A percentile compares a stretch with the other conserved stretches of the same genome.
phyloP scores from a whole-genome alignment of 225 moss, liverwort and hornwort species.

The Lunularia cruciata region DNA sequence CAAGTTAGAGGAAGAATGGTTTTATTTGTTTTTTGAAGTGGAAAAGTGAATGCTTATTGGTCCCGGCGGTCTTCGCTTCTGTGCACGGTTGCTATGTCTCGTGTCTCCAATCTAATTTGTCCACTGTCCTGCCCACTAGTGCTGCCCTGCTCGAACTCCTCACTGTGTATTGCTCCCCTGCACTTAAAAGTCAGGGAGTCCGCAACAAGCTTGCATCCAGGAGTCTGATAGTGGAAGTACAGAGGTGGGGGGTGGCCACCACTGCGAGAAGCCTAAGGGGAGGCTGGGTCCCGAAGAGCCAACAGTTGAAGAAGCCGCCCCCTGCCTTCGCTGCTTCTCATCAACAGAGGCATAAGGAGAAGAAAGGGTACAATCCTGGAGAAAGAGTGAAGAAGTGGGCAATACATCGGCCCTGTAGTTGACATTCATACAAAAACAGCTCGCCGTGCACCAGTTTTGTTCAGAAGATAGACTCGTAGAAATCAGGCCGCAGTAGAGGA shows the following conservation, averaged over 20 bases:
- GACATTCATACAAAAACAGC: not conserved
- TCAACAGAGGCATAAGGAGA: not conserved
- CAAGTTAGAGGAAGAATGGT: no score
- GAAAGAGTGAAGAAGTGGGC: slow-evolving; percentile 1
- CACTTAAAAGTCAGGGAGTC: not conserved
- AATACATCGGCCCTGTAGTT: not conserved
- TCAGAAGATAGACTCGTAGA: not conserved
- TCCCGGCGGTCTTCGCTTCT: not conserved
- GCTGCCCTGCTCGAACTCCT: no score
- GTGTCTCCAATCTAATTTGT: not conserved
- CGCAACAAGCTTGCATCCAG: not conserved
- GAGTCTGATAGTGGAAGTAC: not conserved
- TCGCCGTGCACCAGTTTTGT: not conserved
- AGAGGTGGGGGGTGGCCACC: not conserved
- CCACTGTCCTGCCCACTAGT: not conserved
- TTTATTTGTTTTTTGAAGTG: no score
- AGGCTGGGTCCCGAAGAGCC: slow-evolving; percentile 6
- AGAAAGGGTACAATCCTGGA: no score
- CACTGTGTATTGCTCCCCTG: not conserved
- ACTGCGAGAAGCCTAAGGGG: not conserved
- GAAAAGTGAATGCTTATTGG: not conserved
- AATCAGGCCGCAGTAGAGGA: not conserved
- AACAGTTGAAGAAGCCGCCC: not conserved
- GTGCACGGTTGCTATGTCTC: not conserved
- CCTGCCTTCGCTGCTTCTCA: not conserved